Base-by-base conservation (phyloP, 805 yeast genomes). In the Diddensiella transvaalensis region DNA sequence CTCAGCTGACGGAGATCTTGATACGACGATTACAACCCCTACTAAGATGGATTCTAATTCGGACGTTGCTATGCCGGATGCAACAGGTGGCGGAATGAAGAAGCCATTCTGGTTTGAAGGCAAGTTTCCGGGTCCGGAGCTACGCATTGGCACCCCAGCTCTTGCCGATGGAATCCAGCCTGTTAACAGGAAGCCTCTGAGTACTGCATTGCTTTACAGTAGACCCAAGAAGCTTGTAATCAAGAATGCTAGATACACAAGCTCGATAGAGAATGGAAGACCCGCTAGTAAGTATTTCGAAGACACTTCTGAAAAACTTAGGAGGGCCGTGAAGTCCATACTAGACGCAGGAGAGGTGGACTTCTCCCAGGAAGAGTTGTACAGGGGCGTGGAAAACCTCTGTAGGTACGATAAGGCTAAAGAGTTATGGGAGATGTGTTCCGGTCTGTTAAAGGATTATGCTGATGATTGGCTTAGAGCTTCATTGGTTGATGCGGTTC, bases 341-440 rank as follows among this genome's bases (percentile, higher is more conserved):
- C 18, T 40, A 5, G 39, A 54, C 21, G 30, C 26, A n/a, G 43
- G 30, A 8, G 36, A 23, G 17, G 29, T 29, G n/a, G 48, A 43
- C 6, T 41, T 46, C 15, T 61, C 66, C 4, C 54, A 57, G 22
- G 67, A 63, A 35, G 62, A 54, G 26, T 57, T 63, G 10, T 63
- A 63, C 42, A 54, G 64, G 10, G 58, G 62, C 10, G 66, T 60
- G 11, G 68, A 62, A 51, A 55, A 57, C 42, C 52, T 64, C 6
- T 60, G 63, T 46, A 54, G 66, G 6, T 55, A 52, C 23, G 63
- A 54, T 42, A 55, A 50, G 41, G 53, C 58, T 8, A 40, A 46
- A 22, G 50, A 47, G 21, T 47, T 63, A 6, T 58, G 62, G 60
- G 50, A 50, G 23, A 36, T 50, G 37, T 50, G 60, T 42, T 33